Percentiles rank a stretch among this genome's conserved stretches.
phyloP scores from a whole-genome alignment of 495 filamentous ascomycete species.

The Aspergillus egyptiacus region DNA sequence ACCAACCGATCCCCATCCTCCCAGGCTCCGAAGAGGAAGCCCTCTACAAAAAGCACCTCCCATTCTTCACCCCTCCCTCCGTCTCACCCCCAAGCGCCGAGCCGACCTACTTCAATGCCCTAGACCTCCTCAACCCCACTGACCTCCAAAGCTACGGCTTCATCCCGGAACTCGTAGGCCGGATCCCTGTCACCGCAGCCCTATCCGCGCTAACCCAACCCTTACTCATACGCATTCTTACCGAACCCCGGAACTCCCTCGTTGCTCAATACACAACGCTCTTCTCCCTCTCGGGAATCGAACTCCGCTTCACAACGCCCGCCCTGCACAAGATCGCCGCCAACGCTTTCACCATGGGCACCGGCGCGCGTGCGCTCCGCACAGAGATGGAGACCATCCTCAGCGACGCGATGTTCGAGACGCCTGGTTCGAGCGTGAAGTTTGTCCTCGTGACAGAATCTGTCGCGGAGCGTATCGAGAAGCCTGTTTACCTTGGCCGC shows the following conservation, averaged over 20 bases:
- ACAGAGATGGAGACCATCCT: slow-evolving; percentile 86
- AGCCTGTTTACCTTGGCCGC: slow-evolving; percentile 55
- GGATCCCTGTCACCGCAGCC: slow-evolving; percentile 81
- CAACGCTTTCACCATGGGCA: slow-evolving; percentile 67
- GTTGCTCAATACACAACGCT: slow-evolving; percentile 79
- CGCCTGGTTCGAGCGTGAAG: slow-evolving; percentile 64
- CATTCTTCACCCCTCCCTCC: slow-evolving; percentile 52
- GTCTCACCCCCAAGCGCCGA: slow-evolving; percentile 28
- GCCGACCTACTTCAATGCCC: slow-evolving; percentile 61
- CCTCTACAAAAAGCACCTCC: slow-evolving; percentile 61
- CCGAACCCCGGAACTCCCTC: slow-evolving; percentile 83
- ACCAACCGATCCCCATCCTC: slow-evolving; percentile 42
- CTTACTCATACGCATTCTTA: slow-evolving; percentile 79
- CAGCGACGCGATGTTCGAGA: slow-evolving; percentile 86
- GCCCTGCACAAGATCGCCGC: slow-evolving; percentile 75
- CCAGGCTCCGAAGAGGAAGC: slow-evolving; percentile 52
- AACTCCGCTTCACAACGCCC: slow-evolving; percentile 73
- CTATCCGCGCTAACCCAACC: slow-evolving; percentile 73
- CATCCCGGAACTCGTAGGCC: slow-evolving; percentile 89
- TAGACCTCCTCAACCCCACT: slow-evolving; percentile 72
- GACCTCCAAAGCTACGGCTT: slow-evolving; percentile 90
- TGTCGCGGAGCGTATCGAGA: slow-evolving; percentile 59
- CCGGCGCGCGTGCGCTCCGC: slow-evolving; percentile 79
- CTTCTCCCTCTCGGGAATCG: slow-evolving; percentile 76
- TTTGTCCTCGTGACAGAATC: slow-evolving; percentile 71